Evolutionary conservation across 495 filamentous ascomycete species (phyloP).

Genomic region (Podospora comata): DNA sequence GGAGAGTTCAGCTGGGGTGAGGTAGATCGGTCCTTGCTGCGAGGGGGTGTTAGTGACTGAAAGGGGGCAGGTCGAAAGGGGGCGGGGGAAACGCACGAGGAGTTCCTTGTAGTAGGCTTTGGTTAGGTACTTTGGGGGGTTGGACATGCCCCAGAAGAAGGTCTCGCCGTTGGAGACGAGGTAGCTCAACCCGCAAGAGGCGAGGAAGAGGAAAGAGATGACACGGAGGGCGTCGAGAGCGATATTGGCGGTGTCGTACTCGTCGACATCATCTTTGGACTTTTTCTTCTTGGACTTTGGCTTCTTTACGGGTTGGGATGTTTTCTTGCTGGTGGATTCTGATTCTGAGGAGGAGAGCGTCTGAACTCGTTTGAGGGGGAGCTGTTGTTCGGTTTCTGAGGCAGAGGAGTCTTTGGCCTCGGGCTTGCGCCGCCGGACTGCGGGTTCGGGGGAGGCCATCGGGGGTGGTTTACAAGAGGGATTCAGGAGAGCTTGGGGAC

Average conservation of each 20-base stretch:
- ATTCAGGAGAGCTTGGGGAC: neutral
- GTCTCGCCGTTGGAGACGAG: slow-evolving; percentile 70
- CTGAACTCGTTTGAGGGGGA: neutral
- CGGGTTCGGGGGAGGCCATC: slow-evolving; percentile 29
- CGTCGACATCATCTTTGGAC: slow-evolving; percentile 39
- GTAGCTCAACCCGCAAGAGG: slow-evolving; percentile 71
- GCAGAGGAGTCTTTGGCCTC: slow-evolving; percentile 15
- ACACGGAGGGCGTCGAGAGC: slow-evolving; percentile 74
- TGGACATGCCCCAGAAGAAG: slow-evolving; percentile 51
- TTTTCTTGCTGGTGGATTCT: slow-evolving; percentile 14
- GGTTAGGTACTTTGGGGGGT: slow-evolving; percentile 67
- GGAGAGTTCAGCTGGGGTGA: slow-evolving; percentile 71
- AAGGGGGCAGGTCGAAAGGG: neutral
- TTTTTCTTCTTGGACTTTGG: slow-evolving; percentile 25
- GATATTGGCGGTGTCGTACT: slow-evolving; percentile 36
- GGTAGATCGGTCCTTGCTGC: slow-evolving; percentile 44
- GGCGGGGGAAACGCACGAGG: slow-evolving; percentile 47
- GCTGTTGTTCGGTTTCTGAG: slow-evolving; percentile 11
- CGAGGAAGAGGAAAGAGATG: slow-evolving; percentile 63
- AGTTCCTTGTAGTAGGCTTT: slow-evolving; percentile 59
- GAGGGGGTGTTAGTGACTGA: neutral
- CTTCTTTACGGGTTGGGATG: slow-evolving; percentile 6
- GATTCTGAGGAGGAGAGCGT: slow-evolving; percentile 11
- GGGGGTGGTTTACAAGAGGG: slow-evolving; percentile 3
- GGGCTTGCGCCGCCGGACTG: slow-evolving; percentile 34